These are phyloP conservation scores for Hamiltosporidium magnivora DNA, from an alignment of 371 early-diverging fungal genomes.

Conservation along the genomic window DNA sequence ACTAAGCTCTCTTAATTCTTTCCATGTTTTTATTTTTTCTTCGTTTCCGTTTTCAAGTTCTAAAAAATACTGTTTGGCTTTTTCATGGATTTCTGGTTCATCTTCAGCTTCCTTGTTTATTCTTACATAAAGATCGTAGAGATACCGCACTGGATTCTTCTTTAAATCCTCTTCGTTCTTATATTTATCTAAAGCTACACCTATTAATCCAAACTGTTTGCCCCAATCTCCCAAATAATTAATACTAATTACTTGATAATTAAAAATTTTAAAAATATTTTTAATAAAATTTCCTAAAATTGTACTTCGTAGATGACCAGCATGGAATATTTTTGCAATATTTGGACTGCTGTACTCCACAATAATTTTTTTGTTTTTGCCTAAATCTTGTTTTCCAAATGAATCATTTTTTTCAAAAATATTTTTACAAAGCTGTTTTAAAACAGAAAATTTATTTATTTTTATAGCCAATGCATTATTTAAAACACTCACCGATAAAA, in stretches of 20 bases:
- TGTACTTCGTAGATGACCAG: conserved; percentile 91
- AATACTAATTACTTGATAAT: conserved; percentile 70
- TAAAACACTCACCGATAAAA: too few species aligned
- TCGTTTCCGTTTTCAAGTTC: conserved; percentile 88
- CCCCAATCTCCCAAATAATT: conserved; percentile 99
- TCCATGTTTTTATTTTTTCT: conserved; percentile 70
- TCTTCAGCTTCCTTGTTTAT: conserved; percentile 67
- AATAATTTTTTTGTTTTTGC: conserved; percentile 63
- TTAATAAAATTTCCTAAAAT: conserved; percentile 86
- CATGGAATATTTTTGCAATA: conserved; percentile 98
- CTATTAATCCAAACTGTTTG: conserved; percentile 90
- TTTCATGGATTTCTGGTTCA: conserved; percentile 65
- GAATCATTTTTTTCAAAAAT: too few species aligned
- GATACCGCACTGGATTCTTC: conserved; percentile 75
- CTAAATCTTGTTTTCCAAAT: conserved; percentile 62
- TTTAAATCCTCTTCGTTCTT: conserved; percentile 66
- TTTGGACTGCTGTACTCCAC: conserved; percentile 92
- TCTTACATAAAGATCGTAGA: conserved; percentile 82
- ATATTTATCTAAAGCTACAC: conserved; percentile 73
- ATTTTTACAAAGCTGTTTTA: too few species aligned
- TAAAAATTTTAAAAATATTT: conserved; percentile 68
- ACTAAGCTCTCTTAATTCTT: conserved; percentile 73
- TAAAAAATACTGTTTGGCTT: conserved; percentile 84
- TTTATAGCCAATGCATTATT: too few species aligned
- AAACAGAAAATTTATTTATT: too few species aligned